Conservation (phyloP, 352 stramenopile genomes). For the Globisporangium heterothallicum region DNA sequence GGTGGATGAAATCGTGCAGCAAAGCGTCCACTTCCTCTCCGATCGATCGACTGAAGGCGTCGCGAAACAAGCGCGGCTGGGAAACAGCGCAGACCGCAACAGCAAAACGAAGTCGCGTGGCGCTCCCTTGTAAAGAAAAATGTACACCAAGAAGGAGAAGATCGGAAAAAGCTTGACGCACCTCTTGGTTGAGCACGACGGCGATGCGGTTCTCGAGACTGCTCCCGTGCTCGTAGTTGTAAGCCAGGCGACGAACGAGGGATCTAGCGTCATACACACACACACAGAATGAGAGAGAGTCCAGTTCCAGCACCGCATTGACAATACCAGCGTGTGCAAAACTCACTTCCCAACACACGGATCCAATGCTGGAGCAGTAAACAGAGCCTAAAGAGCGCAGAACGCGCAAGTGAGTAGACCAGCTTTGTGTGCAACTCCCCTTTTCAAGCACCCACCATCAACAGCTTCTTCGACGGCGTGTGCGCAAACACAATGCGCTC, state of each 20-base stretch:
- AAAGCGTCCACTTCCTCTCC: slow-evolving; percentile 32
- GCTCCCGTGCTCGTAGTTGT: slow-evolving; percentile 38
- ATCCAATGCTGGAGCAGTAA: slow-evolving; percentile 25
- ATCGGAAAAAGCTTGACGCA: too few relatives aligned
- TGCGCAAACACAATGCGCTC: slow-evolving; percentile 43
- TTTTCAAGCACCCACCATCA: slow-evolving; percentile 17
- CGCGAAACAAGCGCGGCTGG: slow-evolving; percentile 33
- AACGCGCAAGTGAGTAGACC: neutral
- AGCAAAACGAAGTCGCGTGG: too few relatives aligned
- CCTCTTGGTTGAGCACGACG: slow-evolving; percentile 26
- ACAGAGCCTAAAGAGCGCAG: slow-evolving; percentile 28
- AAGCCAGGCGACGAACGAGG: slow-evolving; percentile 29
- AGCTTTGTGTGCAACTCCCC: neutral
- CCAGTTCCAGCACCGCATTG: neutral
- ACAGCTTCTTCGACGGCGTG: slow-evolving; percentile 29
- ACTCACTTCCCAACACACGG: slow-evolving; percentile 27
- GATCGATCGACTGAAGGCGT: slow-evolving; percentile 27
- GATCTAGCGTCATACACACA: slow-evolving; percentile 16
- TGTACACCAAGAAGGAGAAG: too few relatives aligned
- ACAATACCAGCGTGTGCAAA: neutral
- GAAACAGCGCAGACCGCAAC: neutral
- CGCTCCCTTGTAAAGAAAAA: too few relatives aligned
- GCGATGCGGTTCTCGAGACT: slow-evolving; percentile 22
- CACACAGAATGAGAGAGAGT: neutral
- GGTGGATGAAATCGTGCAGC: slow-evolving; percentile 15